phyloP scores from a whole-genome alignment of 2,329 filamentous ascomycete species.

The Aspergillus nomiae region DNA sequence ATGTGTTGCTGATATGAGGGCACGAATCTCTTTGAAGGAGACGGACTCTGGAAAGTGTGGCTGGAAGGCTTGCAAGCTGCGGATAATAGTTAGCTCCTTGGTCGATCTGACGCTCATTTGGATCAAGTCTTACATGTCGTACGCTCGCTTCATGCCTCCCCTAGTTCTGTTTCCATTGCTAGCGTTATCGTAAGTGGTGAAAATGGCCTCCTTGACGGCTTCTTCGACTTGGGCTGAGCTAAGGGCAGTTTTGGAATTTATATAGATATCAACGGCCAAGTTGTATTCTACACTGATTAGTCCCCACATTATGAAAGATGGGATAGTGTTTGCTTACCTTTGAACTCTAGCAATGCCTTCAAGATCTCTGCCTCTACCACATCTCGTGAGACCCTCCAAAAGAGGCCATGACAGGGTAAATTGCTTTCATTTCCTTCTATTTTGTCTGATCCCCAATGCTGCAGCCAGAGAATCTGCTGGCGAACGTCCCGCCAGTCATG shows the following conservation, averaged over 20 bases:
- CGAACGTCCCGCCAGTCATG: conserved; percentile 53
- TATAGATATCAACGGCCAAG: conserved; percentile 46
- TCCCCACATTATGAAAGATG: not conserved
- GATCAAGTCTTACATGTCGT: conserved; percentile 52
- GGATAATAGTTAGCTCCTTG: conserved; percentile 1
- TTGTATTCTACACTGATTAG: conserved; percentile 40
- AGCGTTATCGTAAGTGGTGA: conserved; percentile 64
- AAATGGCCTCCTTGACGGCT: conserved; percentile 54
- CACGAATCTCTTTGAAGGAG: conserved; percentile 48
- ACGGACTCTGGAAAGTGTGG: conserved; percentile 44
- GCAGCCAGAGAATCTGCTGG: conserved; percentile 60
- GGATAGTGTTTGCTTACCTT: conserved; percentile 32
- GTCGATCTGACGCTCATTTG: not conserved
- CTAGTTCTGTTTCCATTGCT: conserved; percentile 66
- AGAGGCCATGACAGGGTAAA: conserved; percentile 44
- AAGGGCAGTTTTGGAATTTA: conserved; percentile 38
- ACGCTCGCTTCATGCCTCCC: conserved; percentile 64
- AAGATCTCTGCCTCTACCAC: conserved; percentile 60
- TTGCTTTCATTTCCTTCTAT: conserved; percentile 22
- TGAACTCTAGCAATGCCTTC: conserved; percentile 54
- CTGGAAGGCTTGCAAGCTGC: conserved; percentile 46
- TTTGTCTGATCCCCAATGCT: conserved; percentile 55
- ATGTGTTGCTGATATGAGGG: conserved; percentile 64
- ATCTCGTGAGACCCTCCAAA: conserved; percentile 53
- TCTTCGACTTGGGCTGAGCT: conserved; percentile 52